These are phyloP conservation scores for Cladosporium sp. DNA, from an alignment of 2,329 filamentous ascomycete genomes.

Conservation along the genomic window DNA sequence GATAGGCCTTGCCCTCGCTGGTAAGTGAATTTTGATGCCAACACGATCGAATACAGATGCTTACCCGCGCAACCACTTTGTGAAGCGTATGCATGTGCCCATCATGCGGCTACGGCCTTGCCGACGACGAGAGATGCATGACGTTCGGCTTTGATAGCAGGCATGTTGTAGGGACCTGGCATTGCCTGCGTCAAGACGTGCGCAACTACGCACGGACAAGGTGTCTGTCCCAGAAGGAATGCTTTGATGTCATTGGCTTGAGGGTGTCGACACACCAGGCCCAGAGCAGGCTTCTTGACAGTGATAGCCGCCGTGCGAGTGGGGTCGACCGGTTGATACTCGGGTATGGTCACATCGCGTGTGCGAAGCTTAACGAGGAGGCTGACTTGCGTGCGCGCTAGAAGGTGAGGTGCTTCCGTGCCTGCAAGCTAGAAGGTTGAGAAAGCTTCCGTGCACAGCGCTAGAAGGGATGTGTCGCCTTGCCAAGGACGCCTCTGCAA, in stretches of 20 bases:
- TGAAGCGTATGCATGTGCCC: neutral
- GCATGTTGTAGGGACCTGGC: neutral
- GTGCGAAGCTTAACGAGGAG: neutral
- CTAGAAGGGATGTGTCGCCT: neutral
- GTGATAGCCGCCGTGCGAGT: neutral
- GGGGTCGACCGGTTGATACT: neutral
- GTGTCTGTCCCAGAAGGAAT: neutral
- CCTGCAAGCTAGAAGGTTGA: neutral
- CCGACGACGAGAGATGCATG: neutral
- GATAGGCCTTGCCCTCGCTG: neutral
- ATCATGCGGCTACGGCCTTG: neutral
- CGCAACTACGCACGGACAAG: neutral
- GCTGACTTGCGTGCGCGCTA: neutral
- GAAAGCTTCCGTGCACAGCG: neutral
- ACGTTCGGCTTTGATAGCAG: neutral
- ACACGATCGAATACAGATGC: neutral
- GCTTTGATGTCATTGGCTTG: neutral
- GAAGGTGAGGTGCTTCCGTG: neutral
- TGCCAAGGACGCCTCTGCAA: constrained; percentile 3
- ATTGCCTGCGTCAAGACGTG: neutral
- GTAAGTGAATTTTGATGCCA: neutral
- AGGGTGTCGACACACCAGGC: neutral
- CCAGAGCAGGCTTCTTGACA: neutral
- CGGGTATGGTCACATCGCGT: neutral
- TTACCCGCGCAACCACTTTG: neutral